phyloP scores from a whole-genome alignment of 495 filamentous ascomycete species.

The Neurospora tetrasperma region DNA sequence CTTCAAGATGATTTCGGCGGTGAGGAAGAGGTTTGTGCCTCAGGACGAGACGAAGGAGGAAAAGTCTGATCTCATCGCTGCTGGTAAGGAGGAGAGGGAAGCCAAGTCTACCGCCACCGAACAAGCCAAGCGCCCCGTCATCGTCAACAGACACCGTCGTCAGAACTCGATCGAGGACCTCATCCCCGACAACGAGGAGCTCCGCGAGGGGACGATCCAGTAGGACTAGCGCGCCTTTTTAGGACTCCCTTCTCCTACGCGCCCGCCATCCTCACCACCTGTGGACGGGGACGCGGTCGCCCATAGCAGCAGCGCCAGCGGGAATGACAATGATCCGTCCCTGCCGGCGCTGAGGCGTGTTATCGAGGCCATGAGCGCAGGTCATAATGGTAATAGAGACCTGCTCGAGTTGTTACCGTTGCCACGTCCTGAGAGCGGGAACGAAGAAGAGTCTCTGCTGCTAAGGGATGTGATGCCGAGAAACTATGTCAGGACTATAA shows the following conservation, averaged over 20 bases:
- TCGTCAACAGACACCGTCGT: constrained; percentile 3
- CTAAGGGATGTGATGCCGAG: neutral
- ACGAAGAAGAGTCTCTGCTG: neutral
- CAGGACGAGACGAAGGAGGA: constrained; percentile 26
- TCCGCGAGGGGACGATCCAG: constrained; percentile 25
- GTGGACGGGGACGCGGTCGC: neutral
- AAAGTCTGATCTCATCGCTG: neutral
- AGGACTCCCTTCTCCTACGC: neutral
- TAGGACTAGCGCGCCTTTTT: constrained; percentile 2
- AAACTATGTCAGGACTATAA: neutral
- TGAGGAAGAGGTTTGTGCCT: constrained; percentile 76
- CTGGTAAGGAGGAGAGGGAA: neutral
- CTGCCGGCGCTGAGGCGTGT: neutral
- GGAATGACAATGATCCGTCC: neutral
- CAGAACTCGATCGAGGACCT: constrained; percentile 20
- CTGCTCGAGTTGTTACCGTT: neutral
- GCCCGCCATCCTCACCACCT: neutral
- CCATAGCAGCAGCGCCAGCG: neutral
- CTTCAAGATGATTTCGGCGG: constrained; percentile 88
- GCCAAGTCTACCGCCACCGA: neutral
- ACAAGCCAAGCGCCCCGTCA: constrained; percentile 2
- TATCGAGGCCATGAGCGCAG: neutral
- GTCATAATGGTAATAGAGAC: neutral
- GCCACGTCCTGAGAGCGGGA: neutral
- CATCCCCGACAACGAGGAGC: constrained; percentile 24